Evolutionary conservation across 768 basidiomycete genomes (phyloP), one percentile per base, ranked within the genome.

Genomic region (Udeniomyces megalosporus): DNA sequence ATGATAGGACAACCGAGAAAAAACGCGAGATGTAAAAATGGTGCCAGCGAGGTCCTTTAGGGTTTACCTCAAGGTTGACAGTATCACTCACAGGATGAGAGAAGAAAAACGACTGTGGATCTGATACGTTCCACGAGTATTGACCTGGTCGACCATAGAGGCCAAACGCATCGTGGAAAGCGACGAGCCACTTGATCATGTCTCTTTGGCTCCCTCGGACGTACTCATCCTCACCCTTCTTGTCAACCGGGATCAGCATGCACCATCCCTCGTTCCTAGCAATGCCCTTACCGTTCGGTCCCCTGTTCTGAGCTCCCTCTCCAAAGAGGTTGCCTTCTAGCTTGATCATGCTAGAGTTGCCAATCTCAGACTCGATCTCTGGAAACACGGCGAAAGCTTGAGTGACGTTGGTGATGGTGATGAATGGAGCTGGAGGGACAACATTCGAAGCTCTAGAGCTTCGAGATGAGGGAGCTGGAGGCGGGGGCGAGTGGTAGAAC

Each of bases 371-470:
- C 11, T 88, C 87, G n/a, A 88, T 81, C 71, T 96, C 93, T 1
- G 93, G 93, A 71, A 91, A 99, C 10, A 99, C 88, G 2, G 88
- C 88, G 70, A 91, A 95, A 20, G 85, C 88, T 74, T 95, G 88
- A 0, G 84, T 81, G 57, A 91, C 78, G 46, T 81, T 74, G 34
- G 74, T 77, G 62, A 93, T 74, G 0, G 85, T 84, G 65, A 93
- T 73, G 4, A 89, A 69, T 0, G 87, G 73, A 26, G 29, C 51
- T 15, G 26, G 42, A 3, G 8, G 53, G 53, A 32, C 6, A 11
- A 20, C 45, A 24, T 51, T 31, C 44, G 52, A 34, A 1, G 50
- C 45, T 24, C 35, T 38, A 2, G 58, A 60, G 4, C 38, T 52
- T 34, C 49, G 48, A 35, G 58, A 60, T 2, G 15, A 32, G 31